Base-by-base conservation (phyloP, 192 early-diverging fungal species). In the Phycomyces blakesleeanus region DNA sequence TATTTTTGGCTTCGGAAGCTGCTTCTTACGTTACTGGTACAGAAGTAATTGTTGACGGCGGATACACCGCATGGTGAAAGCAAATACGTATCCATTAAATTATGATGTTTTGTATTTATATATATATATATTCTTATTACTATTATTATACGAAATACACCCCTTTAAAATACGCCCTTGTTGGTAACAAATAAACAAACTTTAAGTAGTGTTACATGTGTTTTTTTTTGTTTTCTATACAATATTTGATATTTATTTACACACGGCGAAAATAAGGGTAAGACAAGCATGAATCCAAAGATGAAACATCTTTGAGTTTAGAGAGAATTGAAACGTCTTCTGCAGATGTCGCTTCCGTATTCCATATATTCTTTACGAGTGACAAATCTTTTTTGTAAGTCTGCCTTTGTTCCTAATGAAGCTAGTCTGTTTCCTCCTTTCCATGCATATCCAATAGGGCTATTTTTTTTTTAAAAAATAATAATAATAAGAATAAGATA, bases 1-100 rank as follows among this genome's bases (percentile, higher is more conserved):
- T 89, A 47, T 91, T 82, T 65, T 68, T 91, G 61, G 83, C 82
- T 20, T 83, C 80, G 1, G 86, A 85, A 52, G 87, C 84, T 14
- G 83, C 74, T 29, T 64, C 78, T 9, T 89, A 67, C 61, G 75
- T 89, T 8, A 87, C 85, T 16, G 85, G 71, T 2, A 49, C 65
- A 15, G 71, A 73, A n/a, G 53, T 73, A 29, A 24, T 73, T 14
- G 71, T 73, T 27, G 71, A 73, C 42, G 71, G 71, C 40, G 71
- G 71, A 1, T 73, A 73, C 21, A 66, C 66, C 10, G 62, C 57
- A 6, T 71, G 63, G 51, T 71, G 57, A 57, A 42, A 62, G n/a
- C 41, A 7, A n/a, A n/a, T n/a, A n/a, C n/a, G n/a, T n/a, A n/a
- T n/a, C n/a, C n/a, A n/a, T n/a, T n/a, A n/a, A n/a, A n/a, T n/a